Evolutionary conservation across 768 basidiomycete species (phyloP).

Genomic region (Trametes punicea): DNA sequence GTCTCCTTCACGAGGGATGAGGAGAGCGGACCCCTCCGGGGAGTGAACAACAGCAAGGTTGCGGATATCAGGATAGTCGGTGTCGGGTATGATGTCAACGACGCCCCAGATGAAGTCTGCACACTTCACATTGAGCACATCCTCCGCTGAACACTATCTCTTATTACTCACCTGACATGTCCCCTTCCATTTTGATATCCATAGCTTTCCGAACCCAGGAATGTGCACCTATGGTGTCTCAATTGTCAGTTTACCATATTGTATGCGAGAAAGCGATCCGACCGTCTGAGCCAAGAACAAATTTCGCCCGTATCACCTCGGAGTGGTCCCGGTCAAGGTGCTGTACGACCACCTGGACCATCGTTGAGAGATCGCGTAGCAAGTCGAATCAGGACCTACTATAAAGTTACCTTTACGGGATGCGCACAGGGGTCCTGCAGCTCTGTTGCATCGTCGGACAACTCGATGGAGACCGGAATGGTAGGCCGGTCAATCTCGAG

Average conservation of each 20-base stretch:
- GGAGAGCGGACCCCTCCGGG: conserved; percentile 61
- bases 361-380: not conserved
- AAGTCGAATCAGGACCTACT: not conserved
- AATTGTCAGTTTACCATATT: too few relatives aligned
- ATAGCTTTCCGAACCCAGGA: conserved; percentile 37
- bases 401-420: conserved; percentile 31
- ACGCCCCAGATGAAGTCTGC: conserved; percentile 40
- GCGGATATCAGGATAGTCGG: conserved; percentile 76
- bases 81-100: conserved; percentile 57
- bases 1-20: conserved; percentile 71
- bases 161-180: conserved; percentile 29
- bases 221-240: conserved; percentile 27
- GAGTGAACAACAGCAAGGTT: conserved; percentile 67
- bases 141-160: not conserved
- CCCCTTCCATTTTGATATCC: conserved; percentile 37
- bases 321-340: conserved; percentile 33
- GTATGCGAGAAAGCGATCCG: too few relatives aligned
- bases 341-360: conserved; percentile 42
- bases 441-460: conserved; percentile 40
- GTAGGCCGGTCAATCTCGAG: conserved; percentile 37
- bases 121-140: not conserved
- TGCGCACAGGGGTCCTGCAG: conserved; percentile 37
- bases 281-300: conserved; percentile 37
- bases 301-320: conserved; percentile 32
- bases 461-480: conserved; percentile 41